phyloP scores from a whole-genome alignment of 345 rosid species.

The Carallia brachiata region DNA sequence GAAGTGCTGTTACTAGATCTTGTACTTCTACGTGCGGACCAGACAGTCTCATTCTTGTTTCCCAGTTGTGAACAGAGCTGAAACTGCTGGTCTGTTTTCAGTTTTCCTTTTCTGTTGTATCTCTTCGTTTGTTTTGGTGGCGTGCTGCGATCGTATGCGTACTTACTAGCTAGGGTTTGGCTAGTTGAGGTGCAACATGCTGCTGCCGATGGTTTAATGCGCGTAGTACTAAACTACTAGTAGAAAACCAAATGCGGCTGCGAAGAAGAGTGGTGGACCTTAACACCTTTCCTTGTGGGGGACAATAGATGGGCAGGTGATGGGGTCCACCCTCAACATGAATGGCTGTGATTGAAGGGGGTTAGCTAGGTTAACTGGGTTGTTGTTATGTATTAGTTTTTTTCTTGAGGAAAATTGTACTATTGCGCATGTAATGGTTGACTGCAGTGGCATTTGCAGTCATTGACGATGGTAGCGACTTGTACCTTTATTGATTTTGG shows the following conservation, averaged over 20 bases:
- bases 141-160: background rate
- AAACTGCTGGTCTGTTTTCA: background rate
- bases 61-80: too few relatives aligned
- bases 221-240: too few relatives aligned
- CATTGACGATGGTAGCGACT: too few relatives aligned
- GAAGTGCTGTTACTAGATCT: background rate
- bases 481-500: too few relatives aligned
- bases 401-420: background rate
- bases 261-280: slow-evolving; percentile 28
- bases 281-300: slow-evolving; percentile 33
- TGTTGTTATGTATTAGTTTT: background rate
- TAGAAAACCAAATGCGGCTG: background rate
- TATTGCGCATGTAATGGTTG: background rate
- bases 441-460: background rate
- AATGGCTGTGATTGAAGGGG: background rate
- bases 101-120: background rate
- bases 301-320: slow-evolving; percentile 21
- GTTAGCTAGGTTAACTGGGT: background rate
- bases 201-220: background rate
- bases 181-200: background rate
- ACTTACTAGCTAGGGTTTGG: background rate
- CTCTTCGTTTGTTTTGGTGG: background rate
- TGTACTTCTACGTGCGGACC: background rate
- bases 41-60: background rate
- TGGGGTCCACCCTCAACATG: slow-evolving; percentile 36